phyloP scores from a whole-genome alignment of 1,139 yeast species.

The Ogataea hybrid region DNA sequence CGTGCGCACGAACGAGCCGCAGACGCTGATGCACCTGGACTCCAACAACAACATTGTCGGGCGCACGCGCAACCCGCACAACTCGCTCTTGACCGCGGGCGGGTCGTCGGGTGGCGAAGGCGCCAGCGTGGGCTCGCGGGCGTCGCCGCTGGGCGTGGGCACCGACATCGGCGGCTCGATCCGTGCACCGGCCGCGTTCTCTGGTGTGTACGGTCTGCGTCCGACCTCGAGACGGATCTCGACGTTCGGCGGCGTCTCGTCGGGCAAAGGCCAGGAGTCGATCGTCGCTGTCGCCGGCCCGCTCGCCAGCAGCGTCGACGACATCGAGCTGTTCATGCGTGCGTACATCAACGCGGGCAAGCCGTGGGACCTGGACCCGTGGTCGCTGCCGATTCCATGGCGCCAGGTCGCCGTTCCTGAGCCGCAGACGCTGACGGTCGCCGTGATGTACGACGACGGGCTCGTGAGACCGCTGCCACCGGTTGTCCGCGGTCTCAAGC shows the following conservation, averaged over 20 bases:
- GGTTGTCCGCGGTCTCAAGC: conserved; percentile 44
- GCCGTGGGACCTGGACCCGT: conserved; percentile 58
- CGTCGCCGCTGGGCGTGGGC: conserved; percentile 67
- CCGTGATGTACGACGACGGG: conserved; percentile 46
- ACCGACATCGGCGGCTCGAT: conserved; percentile 81
- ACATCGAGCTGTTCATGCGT: conserved; percentile 63
- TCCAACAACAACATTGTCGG: conserved; percentile 50
- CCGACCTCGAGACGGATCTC: conserved; percentile 66
- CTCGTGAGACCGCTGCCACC: conserved; percentile 58
- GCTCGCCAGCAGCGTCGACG: conserved; percentile 57
- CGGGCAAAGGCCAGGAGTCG: conserved; percentile 58
- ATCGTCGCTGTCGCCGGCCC: conserved; percentile 65
- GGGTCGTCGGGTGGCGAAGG: conserved; percentile 85
- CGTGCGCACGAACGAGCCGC: conserved; percentile 55
- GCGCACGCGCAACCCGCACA: conserved; percentile 52
- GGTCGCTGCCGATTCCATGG: conserved; percentile 56
- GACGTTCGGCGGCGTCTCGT: conserved; percentile 46
- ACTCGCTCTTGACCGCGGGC: conserved; percentile 53
- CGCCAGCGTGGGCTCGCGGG: conserved; percentile 61
- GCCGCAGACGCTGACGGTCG: conserved; percentile 42
- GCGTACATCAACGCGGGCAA: conserved; percentile 55
- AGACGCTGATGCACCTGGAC: conserved; percentile 54
- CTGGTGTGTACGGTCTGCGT: conserved; percentile 65
- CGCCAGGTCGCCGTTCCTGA: conserved; percentile 45
- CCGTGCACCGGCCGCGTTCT: conserved; percentile 72